Conservation (phyloP, 1,139 yeast species). For the Suhomyces taliae region DNA sequence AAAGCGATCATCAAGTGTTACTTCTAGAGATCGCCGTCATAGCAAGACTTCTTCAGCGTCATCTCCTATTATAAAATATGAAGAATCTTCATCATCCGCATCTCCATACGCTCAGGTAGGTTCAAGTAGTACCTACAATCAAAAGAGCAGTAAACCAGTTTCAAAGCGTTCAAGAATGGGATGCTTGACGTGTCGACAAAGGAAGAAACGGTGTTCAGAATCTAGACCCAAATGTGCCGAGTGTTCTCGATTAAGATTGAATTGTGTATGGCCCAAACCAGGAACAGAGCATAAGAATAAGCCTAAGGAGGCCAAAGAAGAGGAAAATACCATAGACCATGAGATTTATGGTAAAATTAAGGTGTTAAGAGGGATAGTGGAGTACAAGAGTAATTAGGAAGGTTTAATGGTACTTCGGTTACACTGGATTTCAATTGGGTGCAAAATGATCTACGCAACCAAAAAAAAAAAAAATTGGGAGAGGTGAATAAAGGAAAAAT, state of each 20-base stretch:
- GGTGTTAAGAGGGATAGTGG: conserved; percentile 62
- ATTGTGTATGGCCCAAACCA: conserved; percentile 53
- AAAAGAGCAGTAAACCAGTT: conserved; percentile 15
- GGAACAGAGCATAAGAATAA: conserved; percentile 51
- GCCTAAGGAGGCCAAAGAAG: conserved; percentile 49
- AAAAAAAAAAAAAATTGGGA: too few relatives aligned
- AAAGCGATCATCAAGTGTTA: background rate
- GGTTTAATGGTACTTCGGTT: background rate
- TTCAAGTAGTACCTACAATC: background rate
- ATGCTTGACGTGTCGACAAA: conserved; percentile 46
- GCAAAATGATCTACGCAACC: background rate
- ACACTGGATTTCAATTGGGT: background rate
- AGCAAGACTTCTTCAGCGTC: conserved; percentile 4
- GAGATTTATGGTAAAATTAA: conserved; percentile 60
- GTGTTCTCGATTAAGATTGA: conserved; percentile 40
- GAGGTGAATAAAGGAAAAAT: too few relatives aligned
- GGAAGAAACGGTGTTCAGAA: conserved; percentile 49
- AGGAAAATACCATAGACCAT: conserved; percentile 49
- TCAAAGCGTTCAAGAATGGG: conserved; percentile 46
- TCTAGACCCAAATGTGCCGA: conserved; percentile 44
- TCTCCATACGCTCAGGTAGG: conserved; percentile 3
- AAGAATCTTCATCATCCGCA: conserved; percentile 3
- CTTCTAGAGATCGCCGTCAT: background rate
- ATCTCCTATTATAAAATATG: conserved; percentile 5
- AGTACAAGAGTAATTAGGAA: conserved; percentile 28